Conservation (phyloP, 169 alveolate genomes). For the Eimeria acervulina region DNA sequence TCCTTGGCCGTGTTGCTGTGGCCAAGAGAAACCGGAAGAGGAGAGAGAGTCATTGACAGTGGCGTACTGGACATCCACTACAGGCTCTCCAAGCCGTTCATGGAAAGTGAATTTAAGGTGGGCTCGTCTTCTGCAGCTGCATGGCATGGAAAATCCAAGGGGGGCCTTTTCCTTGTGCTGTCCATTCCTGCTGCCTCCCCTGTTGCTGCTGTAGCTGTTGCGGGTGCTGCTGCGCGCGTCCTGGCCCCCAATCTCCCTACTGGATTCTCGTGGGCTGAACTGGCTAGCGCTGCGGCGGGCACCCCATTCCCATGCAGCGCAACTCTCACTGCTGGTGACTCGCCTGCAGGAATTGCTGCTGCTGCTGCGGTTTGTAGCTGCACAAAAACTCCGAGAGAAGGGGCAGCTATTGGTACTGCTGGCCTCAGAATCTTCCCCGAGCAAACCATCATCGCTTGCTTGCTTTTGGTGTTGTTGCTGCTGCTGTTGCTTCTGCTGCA, state of each 20-base stretch:
- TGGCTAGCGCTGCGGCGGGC: conserved; percentile 53
- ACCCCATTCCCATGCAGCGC: conserved; percentile 55
- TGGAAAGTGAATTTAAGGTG: conserved; percentile 1
- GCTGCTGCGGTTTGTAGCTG: conserved; percentile 59
- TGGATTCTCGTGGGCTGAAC: conserved; percentile 1
- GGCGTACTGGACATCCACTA: conserved; percentile 43
- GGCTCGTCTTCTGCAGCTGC: conserved; percentile 56
- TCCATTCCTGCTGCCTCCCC: conserved; percentile 14
- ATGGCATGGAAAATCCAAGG: conserved; percentile 11
- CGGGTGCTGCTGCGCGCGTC: conserved; percentile 41
- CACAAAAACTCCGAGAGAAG: conserved; percentile 25
- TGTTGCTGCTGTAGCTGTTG: conserved; percentile 22
- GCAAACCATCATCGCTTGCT: conserved; percentile 5
- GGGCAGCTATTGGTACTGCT: background rate
- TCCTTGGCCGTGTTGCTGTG: conserved; percentile 8
- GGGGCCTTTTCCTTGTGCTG: background rate
- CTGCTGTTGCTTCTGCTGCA: conserved; percentile 37
- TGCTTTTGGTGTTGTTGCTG: background rate
- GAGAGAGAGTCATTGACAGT: conserved; percentile 19
- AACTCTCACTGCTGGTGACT: background rate
- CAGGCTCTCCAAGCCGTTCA: conserved; percentile 51
- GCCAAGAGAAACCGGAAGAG: conserved; percentile 46
- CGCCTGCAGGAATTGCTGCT: conserved; percentile 31
- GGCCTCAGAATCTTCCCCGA: conserved; percentile 36
- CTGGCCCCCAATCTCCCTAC: background rate